These are phyloP conservation scores for Rhododendron ferrugineum DNA, from an alignment of 148 eudicot genomes.

Conservation along the genomic window DNA sequence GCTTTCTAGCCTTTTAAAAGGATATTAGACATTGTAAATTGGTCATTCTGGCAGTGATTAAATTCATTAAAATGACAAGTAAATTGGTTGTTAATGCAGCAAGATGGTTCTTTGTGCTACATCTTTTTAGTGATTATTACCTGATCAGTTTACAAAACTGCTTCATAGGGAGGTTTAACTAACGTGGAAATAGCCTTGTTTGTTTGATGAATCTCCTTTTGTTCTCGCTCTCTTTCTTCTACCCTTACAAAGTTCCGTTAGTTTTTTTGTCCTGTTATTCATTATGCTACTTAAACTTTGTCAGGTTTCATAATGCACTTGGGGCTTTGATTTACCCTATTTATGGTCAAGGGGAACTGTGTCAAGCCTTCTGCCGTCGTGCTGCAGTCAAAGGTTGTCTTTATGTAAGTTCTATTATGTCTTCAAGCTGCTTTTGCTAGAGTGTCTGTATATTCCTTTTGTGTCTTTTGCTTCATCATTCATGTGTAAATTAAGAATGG, in stretches of 20 bases:
- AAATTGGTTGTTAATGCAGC: not conserved
- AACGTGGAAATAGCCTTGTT: not conserved
- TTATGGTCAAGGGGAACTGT: constrained; percentile 93
- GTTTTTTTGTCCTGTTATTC: not conserved
- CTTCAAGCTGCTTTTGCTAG: not conserved
- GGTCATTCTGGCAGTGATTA: not conserved
- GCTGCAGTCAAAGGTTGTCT: constrained; percentile 98
- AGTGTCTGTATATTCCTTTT: not conserved
- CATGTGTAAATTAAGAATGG: not conserved
- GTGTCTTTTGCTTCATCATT: not conserved
- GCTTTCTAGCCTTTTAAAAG: not conserved
- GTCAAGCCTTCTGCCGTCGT: constrained; percentile 94
- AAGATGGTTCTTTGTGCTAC: not conserved
- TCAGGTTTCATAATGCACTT: constrained; percentile 74
- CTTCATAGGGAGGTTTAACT: not conserved
- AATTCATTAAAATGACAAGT: not conserved
- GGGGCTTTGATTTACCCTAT: constrained; percentile 89
- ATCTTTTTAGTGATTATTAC: not conserved
- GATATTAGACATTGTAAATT: not conserved
- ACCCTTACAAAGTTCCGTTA: not conserved
- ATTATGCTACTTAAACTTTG: constrained; percentile 7
- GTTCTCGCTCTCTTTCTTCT: constrained; percentile 4
- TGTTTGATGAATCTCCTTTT: not conserved
- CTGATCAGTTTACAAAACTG: not conserved
- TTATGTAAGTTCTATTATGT: constrained; percentile 53